phyloP scores from a whole-genome alignment of 192 early-diverging fungal genomes.

The Backusella australiensis region DNA sequence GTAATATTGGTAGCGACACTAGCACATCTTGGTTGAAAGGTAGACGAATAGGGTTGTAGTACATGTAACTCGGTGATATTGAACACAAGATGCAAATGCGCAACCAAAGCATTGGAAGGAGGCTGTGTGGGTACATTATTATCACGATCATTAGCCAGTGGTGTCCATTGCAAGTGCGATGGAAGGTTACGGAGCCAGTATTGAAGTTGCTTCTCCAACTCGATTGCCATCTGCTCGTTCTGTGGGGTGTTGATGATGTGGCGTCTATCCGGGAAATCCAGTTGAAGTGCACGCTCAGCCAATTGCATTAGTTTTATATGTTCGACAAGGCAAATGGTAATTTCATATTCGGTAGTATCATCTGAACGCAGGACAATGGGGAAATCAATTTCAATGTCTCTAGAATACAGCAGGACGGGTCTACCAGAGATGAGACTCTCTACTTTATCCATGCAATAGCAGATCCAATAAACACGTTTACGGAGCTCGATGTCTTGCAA shows the following conservation, averaged over 20 bases:
- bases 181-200: conserved; percentile 21
- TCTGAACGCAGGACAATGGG: conserved; percentile 24
- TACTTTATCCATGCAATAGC: conserved; percentile 34
- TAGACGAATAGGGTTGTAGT: conserved; percentile 10
- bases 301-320: conserved; percentile 31
- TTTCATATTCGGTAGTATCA: conserved; percentile 23
- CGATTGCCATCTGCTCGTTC: conserved; percentile 6
- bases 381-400: conserved; percentile 20
- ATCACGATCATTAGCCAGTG: conserved; percentile 8
- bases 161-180: conserved; percentile 18
- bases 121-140: conserved; percentile 19
- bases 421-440: background rate
- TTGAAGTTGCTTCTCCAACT: conserved; percentile 18
- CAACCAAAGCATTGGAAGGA: conserved; percentile 20
- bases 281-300: conserved; percentile 7
- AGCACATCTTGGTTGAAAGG: conserved; percentile 19
- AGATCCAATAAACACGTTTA: conserved; percentile 31
- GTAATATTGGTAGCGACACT: conserved; percentile 27
- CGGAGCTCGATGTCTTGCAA: conserved; percentile 23
- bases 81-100: conserved; percentile 34
- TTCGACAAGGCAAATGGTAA: conserved; percentile 16
- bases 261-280: conserved; percentile 16
- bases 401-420: conserved; percentile 13
- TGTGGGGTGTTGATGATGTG: background rate
- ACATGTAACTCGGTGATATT: conserved; percentile 18